Evolutionary conservation across 495 filamentous ascomycete species (phyloP).

Genomic region (Cladorrhinum samala): DNA sequence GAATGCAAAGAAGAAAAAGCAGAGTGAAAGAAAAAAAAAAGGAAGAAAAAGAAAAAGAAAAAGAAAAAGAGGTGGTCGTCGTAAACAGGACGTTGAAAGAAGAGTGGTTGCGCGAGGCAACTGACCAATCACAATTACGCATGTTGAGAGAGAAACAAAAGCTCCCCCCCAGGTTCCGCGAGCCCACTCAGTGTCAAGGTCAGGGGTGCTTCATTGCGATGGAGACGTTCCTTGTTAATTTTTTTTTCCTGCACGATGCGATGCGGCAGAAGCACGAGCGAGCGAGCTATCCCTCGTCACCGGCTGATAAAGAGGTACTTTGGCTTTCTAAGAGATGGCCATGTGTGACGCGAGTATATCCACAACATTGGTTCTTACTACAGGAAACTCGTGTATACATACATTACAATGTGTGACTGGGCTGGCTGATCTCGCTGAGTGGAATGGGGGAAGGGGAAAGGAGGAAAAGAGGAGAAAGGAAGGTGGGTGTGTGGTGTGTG

Average conservation of each 20-base stretch:
- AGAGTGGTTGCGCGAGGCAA: slow-evolving; percentile 25
- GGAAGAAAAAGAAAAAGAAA: slow-evolving; percentile 5
- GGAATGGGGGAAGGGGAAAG: not conserved
- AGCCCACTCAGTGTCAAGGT: slow-evolving; percentile 16
- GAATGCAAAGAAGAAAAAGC: not conserved
- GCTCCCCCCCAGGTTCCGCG: slow-evolving; percentile 7
- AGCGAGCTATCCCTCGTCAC: not conserved
- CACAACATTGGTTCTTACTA: not conserved
- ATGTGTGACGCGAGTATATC: not conserved
- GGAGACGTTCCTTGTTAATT: not conserved
- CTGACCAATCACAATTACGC: slow-evolving; percentile 25
- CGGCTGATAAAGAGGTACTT: not conserved
- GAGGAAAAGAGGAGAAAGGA: not conserved
- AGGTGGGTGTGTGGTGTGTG: not conserved
- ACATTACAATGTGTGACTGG: too few species aligned
- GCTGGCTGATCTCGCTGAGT: not conserved
- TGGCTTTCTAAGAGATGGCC: not conserved
- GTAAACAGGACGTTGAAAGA: slow-evolving; percentile 28
- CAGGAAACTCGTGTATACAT: not conserved
- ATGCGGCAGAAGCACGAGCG: not conserved
- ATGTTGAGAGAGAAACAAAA: not conserved
- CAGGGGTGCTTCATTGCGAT: slow-evolving; percentile 16
- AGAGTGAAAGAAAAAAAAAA: not conserved
- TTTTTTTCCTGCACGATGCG: not conserved
- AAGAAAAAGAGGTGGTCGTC: slow-evolving; percentile 16